Conservation (phyloP, 257 asterid genomes). For the Schizonepeta tenuifolia region DNA sequence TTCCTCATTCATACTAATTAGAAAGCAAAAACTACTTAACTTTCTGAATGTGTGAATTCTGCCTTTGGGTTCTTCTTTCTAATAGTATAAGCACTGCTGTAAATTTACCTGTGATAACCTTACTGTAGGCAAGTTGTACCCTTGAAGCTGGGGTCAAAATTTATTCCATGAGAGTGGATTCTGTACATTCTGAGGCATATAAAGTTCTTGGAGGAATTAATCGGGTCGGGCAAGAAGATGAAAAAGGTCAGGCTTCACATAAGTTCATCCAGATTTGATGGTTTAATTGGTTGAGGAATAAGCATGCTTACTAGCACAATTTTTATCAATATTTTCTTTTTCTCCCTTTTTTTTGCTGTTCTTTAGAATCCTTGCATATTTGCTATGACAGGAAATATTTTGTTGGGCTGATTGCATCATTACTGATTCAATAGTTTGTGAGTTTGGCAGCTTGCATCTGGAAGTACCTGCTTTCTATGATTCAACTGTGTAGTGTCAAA, state of each 20-base stretch:
- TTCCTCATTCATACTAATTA: not conserved
- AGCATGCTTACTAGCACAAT: no score
- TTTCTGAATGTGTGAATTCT: conserved; percentile 8
- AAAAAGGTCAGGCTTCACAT: conserved; percentile 57
- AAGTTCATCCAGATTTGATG: not conserved
- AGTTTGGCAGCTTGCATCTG: no score
- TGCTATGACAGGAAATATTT: not conserved
- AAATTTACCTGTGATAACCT: conserved; percentile 16
- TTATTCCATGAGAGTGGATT: conserved; percentile 96
- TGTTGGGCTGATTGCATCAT: not conserved
- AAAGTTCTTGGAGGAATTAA: conserved; percentile 98
- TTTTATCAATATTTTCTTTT: no score
- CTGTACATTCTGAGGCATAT: conserved; percentile 93
- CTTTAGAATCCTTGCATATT: no score
- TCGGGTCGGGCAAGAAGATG: conserved; percentile 87
- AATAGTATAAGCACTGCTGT: not conserved
- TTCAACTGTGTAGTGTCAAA: no score
- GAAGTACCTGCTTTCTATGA: no score
- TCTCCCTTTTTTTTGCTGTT: no score
- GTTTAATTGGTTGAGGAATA: no score
- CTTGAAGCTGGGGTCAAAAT: conserved; percentile 99
- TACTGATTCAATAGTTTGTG: not conserved
- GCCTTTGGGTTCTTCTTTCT: not conserved
- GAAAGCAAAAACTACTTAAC: not conserved
- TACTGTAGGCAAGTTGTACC: conserved; percentile 90